Evolutionary conservation across 805 yeast genomes (phyloP).

Genomic region (Yarrowia deformans): DNA sequence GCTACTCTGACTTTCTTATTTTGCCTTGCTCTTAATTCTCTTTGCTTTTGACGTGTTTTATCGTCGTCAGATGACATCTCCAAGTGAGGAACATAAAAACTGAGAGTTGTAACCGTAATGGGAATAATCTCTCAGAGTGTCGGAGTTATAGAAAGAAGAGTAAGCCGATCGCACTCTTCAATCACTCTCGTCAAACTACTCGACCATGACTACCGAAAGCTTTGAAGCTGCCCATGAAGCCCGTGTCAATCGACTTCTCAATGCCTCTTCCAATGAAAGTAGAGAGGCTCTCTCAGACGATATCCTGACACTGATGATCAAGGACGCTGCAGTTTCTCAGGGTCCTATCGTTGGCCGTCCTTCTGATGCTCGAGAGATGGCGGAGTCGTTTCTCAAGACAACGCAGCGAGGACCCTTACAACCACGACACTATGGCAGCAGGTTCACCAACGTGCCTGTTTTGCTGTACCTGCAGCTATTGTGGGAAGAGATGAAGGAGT

Average conservation of each 20-base stretch:
- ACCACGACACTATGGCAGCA: background rate
- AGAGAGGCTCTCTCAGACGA: conserved; percentile 12
- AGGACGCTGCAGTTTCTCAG: background rate
- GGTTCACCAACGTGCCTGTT: conserved; percentile 24
- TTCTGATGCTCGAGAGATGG: background rate
- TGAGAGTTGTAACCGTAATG: conserved; percentile 8
- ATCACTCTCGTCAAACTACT: background rate
- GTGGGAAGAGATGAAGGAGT: conserved; percentile 8
- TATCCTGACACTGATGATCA: conserved; percentile 2
- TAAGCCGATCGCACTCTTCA: no score
- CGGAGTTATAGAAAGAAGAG: conserved; percentile 3
- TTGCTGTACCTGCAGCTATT: background rate
- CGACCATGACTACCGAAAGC: background rate
- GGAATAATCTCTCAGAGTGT: conserved; percentile 15
- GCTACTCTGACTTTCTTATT: no score
- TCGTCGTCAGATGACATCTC: background rate
- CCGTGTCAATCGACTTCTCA: conserved; percentile 11
- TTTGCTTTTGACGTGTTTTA: background rate
- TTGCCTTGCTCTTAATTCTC: no score
- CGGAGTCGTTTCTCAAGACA: background rate
- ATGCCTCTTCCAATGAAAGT: conserved; percentile 5
- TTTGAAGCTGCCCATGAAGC: conserved; percentile 7
- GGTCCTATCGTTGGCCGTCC: background rate
- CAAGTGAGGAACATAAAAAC: conserved; percentile 9
- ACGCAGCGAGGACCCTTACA: conserved; percentile 2